phyloP scores from a whole-genome alignment of 2,329 filamentous ascomycete species.

The Venturia nashicola region DNA sequence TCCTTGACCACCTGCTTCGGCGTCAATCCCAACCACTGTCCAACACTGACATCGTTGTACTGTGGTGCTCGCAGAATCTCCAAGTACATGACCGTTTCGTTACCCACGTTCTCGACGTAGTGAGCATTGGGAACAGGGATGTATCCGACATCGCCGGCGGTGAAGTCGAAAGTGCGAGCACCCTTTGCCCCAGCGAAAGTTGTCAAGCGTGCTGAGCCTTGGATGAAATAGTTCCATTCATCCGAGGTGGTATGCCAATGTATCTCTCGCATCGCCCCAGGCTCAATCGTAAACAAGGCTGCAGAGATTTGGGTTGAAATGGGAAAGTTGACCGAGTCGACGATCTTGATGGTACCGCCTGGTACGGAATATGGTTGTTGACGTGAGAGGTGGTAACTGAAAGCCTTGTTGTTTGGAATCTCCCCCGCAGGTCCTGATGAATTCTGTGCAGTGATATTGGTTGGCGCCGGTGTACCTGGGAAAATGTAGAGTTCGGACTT shows the following conservation, averaged over 20 bases:
- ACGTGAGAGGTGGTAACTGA: constrained; percentile 59
- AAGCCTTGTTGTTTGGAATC: constrained; percentile 33
- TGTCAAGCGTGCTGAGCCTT: constrained; percentile 52
- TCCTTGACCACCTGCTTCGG: constrained; percentile 39
- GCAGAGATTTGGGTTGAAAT: constrained; percentile 62
- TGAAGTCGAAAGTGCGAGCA: constrained; percentile 65
- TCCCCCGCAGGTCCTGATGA: constrained; percentile 54
- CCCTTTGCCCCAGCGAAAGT: constrained; percentile 58
- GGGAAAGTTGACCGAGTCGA: constrained; percentile 62
- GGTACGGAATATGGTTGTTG: constrained; percentile 54
- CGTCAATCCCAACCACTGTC: constrained; percentile 65
- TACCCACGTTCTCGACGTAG: constrained; percentile 71
- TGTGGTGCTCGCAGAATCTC: constrained; percentile 64
- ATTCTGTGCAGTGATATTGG: constrained; percentile 54
- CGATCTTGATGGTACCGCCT: constrained; percentile 61
- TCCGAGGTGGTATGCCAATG: constrained; percentile 74
- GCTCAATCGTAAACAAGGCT: constrained; percentile 58
- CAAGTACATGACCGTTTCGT: constrained; percentile 62
- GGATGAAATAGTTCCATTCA: constrained; percentile 72
- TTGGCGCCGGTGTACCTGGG: constrained; percentile 51
- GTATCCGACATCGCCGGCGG: constrained; percentile 63
- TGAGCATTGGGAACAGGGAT: constrained; percentile 67
- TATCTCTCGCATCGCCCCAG: constrained; percentile 64
- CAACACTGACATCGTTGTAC: constrained; percentile 61
- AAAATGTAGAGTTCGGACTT: constrained; percentile 62